Base-by-base conservation (phyloP, 495 filamentous ascomycete genomes). In the Xylaria intraflava region DNA sequence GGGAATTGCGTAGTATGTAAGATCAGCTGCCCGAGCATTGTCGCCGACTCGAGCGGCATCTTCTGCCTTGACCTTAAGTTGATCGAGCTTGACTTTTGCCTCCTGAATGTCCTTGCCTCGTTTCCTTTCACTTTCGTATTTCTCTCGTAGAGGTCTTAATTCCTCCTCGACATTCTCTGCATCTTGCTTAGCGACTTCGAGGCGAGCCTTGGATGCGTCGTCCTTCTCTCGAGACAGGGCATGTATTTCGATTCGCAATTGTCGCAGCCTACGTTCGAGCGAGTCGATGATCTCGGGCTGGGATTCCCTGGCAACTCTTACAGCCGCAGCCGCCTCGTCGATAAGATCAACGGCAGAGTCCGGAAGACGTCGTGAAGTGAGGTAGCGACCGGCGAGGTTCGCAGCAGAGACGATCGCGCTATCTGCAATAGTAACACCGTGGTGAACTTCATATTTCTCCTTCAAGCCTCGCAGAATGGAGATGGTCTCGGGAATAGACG, bases 391-490 rank as follows among this genome's bases (percentile, higher is more conserved):
- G 24, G 93, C 93, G 14, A 97, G 82, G 17, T 79, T 92, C 11
- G 93, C 90, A 10, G 94, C 87, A 35, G 90, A 75, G 6, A 98
- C 91, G 55, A 98, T 90, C 59, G 93, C 92, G 60, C 83, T 86
- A 60, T 98, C 93, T 10, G 89, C 78, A 61, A 98, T 96, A 62
- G 81, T 96, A 65, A 98, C 94, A 80, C 90, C 90, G 69, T 98
- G 93, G 72, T 98, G 93, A 16, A 94, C 88, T 68, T 98, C 93
- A 69, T 96, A 98, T 62, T 89, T 89, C 64, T 96, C 92, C 71
- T 97, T 97, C 51, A 98, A 72, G 56, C 93, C 93, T 76, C 93
- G 86, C 14, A 98, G 86, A 65, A 98, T 98, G 2, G 93, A 97
- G 58, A 98, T 83, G 3, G 93, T 97, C 69, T 98, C 93, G 0